phyloP scores from a whole-genome alignment of 2,329 filamentous ascomycete species.

The Fusarium dimerum region DNA sequence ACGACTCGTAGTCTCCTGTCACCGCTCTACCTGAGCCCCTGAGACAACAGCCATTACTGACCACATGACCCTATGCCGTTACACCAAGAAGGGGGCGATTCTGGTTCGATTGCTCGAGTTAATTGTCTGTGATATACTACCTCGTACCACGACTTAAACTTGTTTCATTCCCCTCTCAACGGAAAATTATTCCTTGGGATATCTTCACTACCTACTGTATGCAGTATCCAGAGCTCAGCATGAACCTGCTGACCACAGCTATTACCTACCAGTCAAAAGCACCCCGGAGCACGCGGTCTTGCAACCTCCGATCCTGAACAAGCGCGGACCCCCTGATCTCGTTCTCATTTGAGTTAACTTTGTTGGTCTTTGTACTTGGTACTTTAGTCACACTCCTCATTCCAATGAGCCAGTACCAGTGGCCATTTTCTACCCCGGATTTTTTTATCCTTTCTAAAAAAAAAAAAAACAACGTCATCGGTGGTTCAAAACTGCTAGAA shows the following conservation, averaged over 20 bases:
- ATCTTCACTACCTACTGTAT: too few species aligned
- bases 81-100: not conserved
- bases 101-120: not conserved
- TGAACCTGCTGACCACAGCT: not conserved
- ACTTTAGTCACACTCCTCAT: not conserved
- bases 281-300: conserved; percentile 13
- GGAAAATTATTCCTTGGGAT: too few species aligned
- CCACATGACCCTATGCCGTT: not conserved
- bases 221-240: not conserved
- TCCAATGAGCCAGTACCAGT: conserved; percentile 7
- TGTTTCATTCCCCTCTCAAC: too few species aligned
- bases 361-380: not conserved
- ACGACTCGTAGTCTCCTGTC: not conserved
- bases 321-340: conserved; percentile 7
- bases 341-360: not conserved
- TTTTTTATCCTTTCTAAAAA: conserved; percentile 24
- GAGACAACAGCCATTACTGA: not conserved
- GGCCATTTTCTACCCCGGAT: conserved; percentile 24
- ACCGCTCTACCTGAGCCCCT: not conserved
- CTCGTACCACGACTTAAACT: too few species aligned
- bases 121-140: too few species aligned
- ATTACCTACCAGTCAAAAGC: conserved; percentile 5
- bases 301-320: conserved; percentile 16
- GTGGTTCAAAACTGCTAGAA: too few species aligned
- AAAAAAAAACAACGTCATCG: not conserved